phyloP scores from a whole-genome alignment of 2,329 filamentous ascomycete species.

The Aspergillus fijiensis region DNA sequence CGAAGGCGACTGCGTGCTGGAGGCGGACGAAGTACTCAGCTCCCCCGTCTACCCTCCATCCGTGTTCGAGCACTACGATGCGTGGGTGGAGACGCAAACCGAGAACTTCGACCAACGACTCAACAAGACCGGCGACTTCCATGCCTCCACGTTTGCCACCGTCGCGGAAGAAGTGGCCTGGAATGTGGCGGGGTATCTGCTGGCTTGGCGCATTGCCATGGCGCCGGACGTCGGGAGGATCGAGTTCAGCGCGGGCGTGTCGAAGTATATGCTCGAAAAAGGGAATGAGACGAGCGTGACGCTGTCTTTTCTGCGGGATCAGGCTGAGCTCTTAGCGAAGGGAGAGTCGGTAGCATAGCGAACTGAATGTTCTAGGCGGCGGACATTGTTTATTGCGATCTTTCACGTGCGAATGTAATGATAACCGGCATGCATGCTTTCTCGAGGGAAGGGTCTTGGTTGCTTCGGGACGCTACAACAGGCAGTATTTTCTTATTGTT shows the following conservation, averaged over 20 bases:
- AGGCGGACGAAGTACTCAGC: constrained; percentile 1
- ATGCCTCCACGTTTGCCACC: constrained; percentile 12
- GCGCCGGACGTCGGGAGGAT: neutral
- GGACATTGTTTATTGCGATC: too few relatives aligned
- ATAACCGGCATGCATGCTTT: too few relatives aligned
- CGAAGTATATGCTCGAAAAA: neutral
- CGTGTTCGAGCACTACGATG: constrained; percentile 15
- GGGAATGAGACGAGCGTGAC: neutral
- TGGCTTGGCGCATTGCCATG: constrained; percentile 24
- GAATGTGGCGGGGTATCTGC: constrained; percentile 22
- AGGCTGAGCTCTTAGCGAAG: neutral
- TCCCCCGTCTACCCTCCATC: constrained; percentile 6
- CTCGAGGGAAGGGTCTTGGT: too few relatives aligned
- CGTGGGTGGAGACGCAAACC: constrained; percentile 20
- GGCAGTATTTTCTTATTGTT: too few relatives aligned
- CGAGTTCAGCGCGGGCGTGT: neutral
- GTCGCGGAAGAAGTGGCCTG: constrained; percentile 18
- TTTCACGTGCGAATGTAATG: too few relatives aligned
- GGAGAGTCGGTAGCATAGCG: too few relatives aligned
- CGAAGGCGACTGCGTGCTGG: too few relatives aligned
- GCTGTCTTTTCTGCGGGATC: neutral
- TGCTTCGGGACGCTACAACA: too few relatives aligned
- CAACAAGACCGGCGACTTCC: constrained; percentile 10
- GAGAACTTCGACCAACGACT: constrained; percentile 11
- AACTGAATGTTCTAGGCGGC: too few relatives aligned